Conservation (phyloP, 805 yeast species). For the Vanderwaltozyma yarrowii region DNA sequence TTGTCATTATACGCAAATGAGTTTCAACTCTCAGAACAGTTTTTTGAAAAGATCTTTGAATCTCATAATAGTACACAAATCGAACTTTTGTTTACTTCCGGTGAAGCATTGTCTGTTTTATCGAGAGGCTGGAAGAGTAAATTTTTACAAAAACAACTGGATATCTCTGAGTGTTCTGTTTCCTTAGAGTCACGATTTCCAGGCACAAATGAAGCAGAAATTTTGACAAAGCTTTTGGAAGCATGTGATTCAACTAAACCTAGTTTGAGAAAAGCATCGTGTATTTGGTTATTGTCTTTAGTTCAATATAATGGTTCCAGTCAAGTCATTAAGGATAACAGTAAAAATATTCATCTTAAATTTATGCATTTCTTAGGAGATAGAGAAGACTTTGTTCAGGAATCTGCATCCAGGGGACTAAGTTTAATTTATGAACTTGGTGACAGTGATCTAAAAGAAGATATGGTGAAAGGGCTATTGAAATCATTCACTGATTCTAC, state of each 20-base stretch:
- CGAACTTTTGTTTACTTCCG: slow-evolving; percentile 69
- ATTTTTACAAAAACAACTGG: slow-evolving; percentile 41
- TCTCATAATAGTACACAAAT: slow-evolving; percentile 57
- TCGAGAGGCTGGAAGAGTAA: slow-evolving; percentile 70
- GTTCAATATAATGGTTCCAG: slow-evolving; percentile 61
- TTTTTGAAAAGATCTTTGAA: slow-evolving; percentile 41
- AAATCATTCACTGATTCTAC: slow-evolving; percentile 68
- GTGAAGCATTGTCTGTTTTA: slow-evolving; percentile 69
- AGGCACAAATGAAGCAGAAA: slow-evolving; percentile 10
- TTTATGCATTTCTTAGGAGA: slow-evolving; percentile 75
- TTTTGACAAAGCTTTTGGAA: slow-evolving; percentile 42
- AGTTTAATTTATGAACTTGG: slow-evolving; percentile 76
- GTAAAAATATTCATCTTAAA: slow-evolving; percentile 57
- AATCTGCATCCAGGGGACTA: slow-evolving; percentile 83
- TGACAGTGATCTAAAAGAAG: slow-evolving; percentile 53
- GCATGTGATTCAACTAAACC: slow-evolving; percentile 63
- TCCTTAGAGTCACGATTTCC: neutral
- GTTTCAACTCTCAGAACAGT: slow-evolving; percentile 23
- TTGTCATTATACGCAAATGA: slow-evolving; percentile 35
- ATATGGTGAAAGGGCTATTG: slow-evolving; percentile 61
- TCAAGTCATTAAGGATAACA: slow-evolving; percentile 29
- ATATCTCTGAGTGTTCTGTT: slow-evolving; percentile 28
- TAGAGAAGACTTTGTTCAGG: slow-evolving; percentile 81
- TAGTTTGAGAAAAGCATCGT: slow-evolving; percentile 57
- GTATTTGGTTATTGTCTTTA: slow-evolving; percentile 78